Conservation (phyloP, 75 land plant species). For the Sequoiadendron giganteum region DNA sequence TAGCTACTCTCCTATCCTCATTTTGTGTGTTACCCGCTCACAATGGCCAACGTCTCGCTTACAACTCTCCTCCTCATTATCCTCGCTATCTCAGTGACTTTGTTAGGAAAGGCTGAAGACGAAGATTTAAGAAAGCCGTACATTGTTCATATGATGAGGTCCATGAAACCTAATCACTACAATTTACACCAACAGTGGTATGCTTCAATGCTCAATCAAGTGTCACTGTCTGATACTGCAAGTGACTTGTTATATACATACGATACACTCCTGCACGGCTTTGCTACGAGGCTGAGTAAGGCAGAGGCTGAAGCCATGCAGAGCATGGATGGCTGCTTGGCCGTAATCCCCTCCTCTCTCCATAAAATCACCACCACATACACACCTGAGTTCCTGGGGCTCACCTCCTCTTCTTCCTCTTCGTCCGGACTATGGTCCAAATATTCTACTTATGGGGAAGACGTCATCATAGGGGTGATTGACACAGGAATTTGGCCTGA, state of each 20-base stretch:
- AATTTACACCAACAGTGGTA: slow-evolving; percentile 31
- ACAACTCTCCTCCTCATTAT: too few relatives aligned
- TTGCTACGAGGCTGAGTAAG: slow-evolving; percentile 36
- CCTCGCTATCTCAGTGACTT: too few relatives aligned
- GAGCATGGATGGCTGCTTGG: slow-evolving; percentile 36
- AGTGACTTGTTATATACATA: slow-evolving; percentile 40
- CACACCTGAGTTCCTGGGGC: slow-evolving; percentile 55
- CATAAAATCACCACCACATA: slow-evolving; percentile 49
- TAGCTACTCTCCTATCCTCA: too few relatives aligned
- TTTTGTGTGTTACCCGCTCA: too few relatives aligned
- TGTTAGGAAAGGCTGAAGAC: not conserved
- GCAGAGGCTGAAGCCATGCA: slow-evolving; percentile 34
- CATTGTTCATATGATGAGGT: slow-evolving; percentile 29
- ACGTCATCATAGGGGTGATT: slow-evolving; percentile 57
- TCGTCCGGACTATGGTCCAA: slow-evolving; percentile 36
- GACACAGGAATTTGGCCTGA: slow-evolving; percentile 52
- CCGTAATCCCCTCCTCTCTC: slow-evolving; percentile 18
- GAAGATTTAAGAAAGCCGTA: too few relatives aligned
- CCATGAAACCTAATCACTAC: slow-evolving; percentile 26
- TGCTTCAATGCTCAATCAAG: slow-evolving; percentile 13
- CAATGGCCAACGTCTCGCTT: too few relatives aligned
- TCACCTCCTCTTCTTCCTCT: slow-evolving; percentile 8
- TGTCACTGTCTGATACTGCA: slow-evolving; percentile 6
- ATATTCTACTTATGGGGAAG: slow-evolving; percentile 30
- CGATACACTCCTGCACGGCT: slow-evolving; percentile 42